A percentile compares a stretch with the other conserved stretches of the same genome.
Evolutionary conservation across 2,329 filamentous ascomycete species (phyloP).

Genomic region (Hortaea werneckii): DNA sequence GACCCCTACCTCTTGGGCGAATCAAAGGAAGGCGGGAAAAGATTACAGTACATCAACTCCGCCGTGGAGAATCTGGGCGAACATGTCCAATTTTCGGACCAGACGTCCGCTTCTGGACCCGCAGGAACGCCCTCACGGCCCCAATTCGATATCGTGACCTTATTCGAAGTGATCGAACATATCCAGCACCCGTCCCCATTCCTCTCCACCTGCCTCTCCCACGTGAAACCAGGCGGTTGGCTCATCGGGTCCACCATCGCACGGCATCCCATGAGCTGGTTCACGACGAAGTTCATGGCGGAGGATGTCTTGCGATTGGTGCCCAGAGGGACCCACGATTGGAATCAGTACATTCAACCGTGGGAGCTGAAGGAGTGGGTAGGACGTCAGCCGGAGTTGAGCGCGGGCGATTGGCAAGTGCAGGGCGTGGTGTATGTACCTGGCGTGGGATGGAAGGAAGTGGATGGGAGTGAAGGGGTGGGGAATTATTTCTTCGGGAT

Average conservation of each 20-base stretch:
- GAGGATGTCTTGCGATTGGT: constrained; percentile 83
- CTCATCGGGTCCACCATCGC: constrained; percentile 87
- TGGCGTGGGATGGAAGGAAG: constrained; percentile 78
- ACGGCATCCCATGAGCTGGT: constrained; percentile 75
- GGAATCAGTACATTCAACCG: constrained; percentile 90
- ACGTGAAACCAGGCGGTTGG: constrained; percentile 87
- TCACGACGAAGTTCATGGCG: constrained; percentile 85
- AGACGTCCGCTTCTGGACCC: too few relatives aligned
- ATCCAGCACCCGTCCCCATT: constrained; percentile 68
- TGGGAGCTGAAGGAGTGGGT: constrained; percentile 54
- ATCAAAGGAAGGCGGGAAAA: constrained; percentile 34
- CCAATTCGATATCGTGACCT: constrained; percentile 66
- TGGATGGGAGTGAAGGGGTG: constrained; percentile 68
- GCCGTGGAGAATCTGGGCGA: constrained; percentile 59
- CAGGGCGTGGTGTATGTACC: constrained; percentile 87
- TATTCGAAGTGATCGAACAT: constrained; percentile 96
- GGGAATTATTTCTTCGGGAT: constrained; percentile 97
- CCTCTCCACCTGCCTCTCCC: constrained; percentile 57
- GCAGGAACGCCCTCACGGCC: too few relatives aligned
- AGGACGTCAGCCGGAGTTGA: constrained; percentile 31
- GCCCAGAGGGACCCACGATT: constrained; percentile 87
- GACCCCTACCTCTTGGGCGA: constrained; percentile 57
- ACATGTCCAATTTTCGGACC: too few relatives aligned
- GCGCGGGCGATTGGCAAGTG: constrained; percentile 57
- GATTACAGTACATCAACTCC: constrained; percentile 61